Percentiles rank a stretch among this genome's conserved stretches.
phyloP scores from a whole-genome alignment of 2,329 filamentous ascomycete genomes.

The Fusarium oligoseptatum region DNA sequence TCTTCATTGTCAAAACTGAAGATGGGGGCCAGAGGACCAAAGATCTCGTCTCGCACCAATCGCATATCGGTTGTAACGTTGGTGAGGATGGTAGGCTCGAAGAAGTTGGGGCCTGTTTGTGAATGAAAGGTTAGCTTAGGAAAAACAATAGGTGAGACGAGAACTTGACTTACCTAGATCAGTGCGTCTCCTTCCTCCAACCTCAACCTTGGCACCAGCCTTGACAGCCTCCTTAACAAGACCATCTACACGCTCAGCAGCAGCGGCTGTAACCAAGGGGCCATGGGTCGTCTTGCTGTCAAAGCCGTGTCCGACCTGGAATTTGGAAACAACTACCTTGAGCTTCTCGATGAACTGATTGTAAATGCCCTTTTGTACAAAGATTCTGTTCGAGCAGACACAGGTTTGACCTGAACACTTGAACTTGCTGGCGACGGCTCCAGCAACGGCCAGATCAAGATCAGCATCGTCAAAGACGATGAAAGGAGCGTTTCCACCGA shows the following conservation, averaged over 20 bases:
- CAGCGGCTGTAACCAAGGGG: neutral
- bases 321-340: slow-evolving; percentile 62
- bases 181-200: neutral
- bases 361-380: slow-evolving; percentile 79
- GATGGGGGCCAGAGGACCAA: neutral
- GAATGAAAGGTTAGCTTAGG: neutral
- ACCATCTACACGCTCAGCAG: neutral
- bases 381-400: slow-evolving; percentile 84
- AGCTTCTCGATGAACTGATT: slow-evolving; percentile 75
- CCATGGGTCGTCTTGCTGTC: neutral
- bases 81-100: neutral
- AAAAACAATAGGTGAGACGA: neutral
- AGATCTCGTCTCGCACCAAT: neutral
- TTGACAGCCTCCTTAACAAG: neutral
- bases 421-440: slow-evolving; percentile 83
- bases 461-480: slow-evolving; percentile 63
- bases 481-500: slow-evolving; percentile 67
- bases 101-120: neutral
- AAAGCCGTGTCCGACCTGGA: neutral
- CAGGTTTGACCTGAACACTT: slow-evolving; percentile 92
- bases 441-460: slow-evolving; percentile 75
- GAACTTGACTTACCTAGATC: neutral
- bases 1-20: slow-evolving; percentile 73
- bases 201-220: neutral
- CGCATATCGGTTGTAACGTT: slow-evolving; percentile 4